Evolutionary conservation across 495 filamentous ascomycete genomes (phyloP), one percentile per base, ranked within the genome.

Genomic region (Trichocladium uniseriatum): DNA sequence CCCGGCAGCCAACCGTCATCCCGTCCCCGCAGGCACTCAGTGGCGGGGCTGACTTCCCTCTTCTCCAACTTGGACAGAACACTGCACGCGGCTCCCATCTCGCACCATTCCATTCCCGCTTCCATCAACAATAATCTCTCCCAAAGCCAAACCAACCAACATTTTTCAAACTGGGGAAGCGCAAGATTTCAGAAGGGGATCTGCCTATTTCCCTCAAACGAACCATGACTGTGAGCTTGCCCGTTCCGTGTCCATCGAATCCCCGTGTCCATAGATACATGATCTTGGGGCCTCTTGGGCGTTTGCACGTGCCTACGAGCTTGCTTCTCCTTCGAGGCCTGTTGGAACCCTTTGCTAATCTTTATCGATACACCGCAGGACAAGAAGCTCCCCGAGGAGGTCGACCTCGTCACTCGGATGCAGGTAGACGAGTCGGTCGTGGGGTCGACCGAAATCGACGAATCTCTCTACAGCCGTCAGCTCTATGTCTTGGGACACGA

Each of bases 401-500:
- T 78, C 64, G 75, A 77, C 53, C 75, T 77, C 74, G 84, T 87
- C 65, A 77, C 74, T 69, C 81, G 79, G 51, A 90, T 95, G 85
- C 80, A 95, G 71, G 77, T 92, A 53, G 87, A 94, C 68, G 79
- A 75, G 55, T 76, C 76, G 48, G 62, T 69, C 18, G 66, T 68
- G 40, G 69, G 67, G 39, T 64, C 66, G 20, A 63, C 69, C 60
- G 79, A 94, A 56, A 97, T 99, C 70, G 94, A 99, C 65, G 94
- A 99, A 70, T 87, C 86, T 43, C 78, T 99, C 54, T 99, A 99
- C 77, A 95, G 89, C 68, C 80, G 94, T 48, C 94, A 99, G 70
- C 87, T 99, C 39, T 94, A 98, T 67, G 92, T 98, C 43, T 80
- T 99, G 49, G 94, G 94, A 27, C 94, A 97, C 69, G 94, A 99